A percentile compares a stretch with the other conserved stretches of the same genome.
Evolutionary conservation across 2,329 filamentous ascomycete genomes (phyloP).

Genomic region (Diaporthe vexans): DNA sequence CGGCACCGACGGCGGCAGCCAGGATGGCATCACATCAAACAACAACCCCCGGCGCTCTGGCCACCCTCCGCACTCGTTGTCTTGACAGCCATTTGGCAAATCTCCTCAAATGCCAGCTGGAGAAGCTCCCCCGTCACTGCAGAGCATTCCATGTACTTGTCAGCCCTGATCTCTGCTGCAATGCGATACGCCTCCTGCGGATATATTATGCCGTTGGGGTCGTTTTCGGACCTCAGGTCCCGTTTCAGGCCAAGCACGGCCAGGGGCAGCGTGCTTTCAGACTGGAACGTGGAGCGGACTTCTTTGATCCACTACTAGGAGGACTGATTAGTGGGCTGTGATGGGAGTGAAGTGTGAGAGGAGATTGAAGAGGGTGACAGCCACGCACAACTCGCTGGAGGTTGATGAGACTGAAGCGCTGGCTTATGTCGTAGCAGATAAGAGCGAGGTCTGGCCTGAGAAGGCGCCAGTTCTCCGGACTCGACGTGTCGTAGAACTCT

Average conservation of each 20-base stretch:
- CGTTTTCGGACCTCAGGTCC: constrained; percentile 69
- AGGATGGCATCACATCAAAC: constrained; percentile 56
- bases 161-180: constrained; percentile 70
- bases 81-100: constrained; percentile 68
- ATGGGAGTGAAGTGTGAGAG: background rate
- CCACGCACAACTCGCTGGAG: constrained; percentile 67
- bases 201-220: constrained; percentile 72
- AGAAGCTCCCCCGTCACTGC: constrained; percentile 72
- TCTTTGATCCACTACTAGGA: constrained; percentile 71
- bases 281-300: constrained; percentile 62
- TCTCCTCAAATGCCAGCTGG: constrained; percentile 70
- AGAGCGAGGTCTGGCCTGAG: constrained; percentile 70
- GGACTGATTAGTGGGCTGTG: constrained; percentile 12
- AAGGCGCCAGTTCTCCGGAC: constrained; percentile 71
- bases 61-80: constrained; percentile 62
- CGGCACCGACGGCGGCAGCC: background rate
- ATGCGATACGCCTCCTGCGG: constrained; percentile 71
- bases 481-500: constrained; percentile 72
- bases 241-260: constrained; percentile 73
- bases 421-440: constrained; percentile 74
- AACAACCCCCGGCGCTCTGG: constrained; percentile 69
- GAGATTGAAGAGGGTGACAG: too few species aligned
- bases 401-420: constrained; percentile 69
- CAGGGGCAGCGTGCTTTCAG: constrained; percentile 65
- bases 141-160: constrained; percentile 76